Evolutionary conservation across 495 filamentous ascomycete species (phyloP).

Genomic region (Penicillium psychrofluorescens): DNA sequence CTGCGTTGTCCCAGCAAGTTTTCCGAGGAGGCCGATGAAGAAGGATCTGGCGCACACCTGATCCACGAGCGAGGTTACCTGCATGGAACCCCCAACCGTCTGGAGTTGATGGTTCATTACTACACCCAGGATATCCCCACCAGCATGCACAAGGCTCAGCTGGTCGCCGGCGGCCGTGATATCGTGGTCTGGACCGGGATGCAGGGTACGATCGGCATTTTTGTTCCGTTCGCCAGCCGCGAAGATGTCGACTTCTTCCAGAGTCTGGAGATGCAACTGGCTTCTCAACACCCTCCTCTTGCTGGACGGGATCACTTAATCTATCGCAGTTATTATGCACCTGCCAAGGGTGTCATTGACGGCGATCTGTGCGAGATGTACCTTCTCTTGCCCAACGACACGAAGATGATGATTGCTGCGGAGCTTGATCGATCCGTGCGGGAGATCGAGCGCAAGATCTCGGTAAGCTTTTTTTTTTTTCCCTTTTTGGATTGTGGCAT

Average conservation of each 20-base stretch:
- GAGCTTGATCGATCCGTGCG: constrained; percentile 84
- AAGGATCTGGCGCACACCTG: constrained; percentile 82
- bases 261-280: constrained; percentile 78
- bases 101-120: constrained; percentile 79
- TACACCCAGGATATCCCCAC: constrained; percentile 90
- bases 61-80: constrained; percentile 83
- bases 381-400: constrained; percentile 69
- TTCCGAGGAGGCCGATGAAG: constrained; percentile 85
- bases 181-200: constrained; percentile 90
- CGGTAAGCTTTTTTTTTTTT: constrained; percentile 45
- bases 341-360: constrained; percentile 93
- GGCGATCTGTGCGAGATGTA: constrained; percentile 97
- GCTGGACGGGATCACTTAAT: constrained; percentile 92
- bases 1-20: constrained; percentile 80
- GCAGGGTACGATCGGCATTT: constrained; percentile 85
- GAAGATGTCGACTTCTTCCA: constrained; percentile 98
- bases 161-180: constrained; percentile 87
- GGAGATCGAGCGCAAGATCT: constrained; percentile 93
- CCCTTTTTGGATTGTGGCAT: neutral
- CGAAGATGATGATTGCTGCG: constrained; percentile 88
- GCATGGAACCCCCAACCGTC: constrained; percentile 76
- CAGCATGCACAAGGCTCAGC: constrained; percentile 77
- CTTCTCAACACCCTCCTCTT: constrained; percentile 74
- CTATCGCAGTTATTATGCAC: constrained; percentile 93
- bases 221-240: constrained; percentile 81